Conservation (phyloP, 352 stramenopile genomes). For the Phytophthora megakarya region DNA sequence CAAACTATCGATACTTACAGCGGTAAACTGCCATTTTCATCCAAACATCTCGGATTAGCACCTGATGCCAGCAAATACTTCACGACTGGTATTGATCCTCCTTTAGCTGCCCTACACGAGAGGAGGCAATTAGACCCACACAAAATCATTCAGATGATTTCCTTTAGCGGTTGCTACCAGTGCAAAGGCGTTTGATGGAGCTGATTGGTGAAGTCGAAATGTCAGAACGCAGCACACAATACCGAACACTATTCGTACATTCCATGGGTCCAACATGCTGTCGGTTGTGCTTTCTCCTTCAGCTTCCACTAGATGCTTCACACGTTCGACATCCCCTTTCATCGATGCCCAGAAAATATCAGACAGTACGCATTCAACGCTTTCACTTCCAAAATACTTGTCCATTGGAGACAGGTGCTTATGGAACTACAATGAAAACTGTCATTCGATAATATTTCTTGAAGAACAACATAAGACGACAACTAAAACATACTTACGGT, state of each 20-base stretch:
- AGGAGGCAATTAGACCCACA: neutral
- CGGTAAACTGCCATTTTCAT: conserved; percentile 76
- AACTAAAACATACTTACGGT: conserved; percentile 22
- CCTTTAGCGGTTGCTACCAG: conserved; percentile 48
- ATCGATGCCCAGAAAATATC: conserved; percentile 75
- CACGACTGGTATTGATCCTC: conserved; percentile 48
- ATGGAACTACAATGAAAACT: conserved; percentile 29
- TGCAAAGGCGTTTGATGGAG: conserved; percentile 76
- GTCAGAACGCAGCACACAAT: too few relatives aligned
- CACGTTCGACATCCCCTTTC: conserved; percentile 62
- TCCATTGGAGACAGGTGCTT: conserved; percentile 63
- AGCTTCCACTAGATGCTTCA: conserved; percentile 63
- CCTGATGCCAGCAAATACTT: conserved; percentile 58
- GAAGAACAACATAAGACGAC: neutral
- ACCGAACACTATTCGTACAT: conserved; percentile 29
- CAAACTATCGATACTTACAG: conserved; percentile 39
- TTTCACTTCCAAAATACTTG: conserved; percentile 61
- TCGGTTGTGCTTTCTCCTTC: conserved; percentile 55
- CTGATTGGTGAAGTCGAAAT: conserved; percentile 14
- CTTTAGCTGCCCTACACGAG: conserved; percentile 65
- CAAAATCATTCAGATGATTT: too few relatives aligned
- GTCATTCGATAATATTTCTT: neutral
- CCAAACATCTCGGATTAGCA: conserved; percentile 53
- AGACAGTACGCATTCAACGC: conserved; percentile 57
- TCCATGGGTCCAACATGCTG: conserved; percentile 66